Conservation (phyloP, 1,284 basidiomycete species). For the Cutaneotrichosporon sp. region DNA sequence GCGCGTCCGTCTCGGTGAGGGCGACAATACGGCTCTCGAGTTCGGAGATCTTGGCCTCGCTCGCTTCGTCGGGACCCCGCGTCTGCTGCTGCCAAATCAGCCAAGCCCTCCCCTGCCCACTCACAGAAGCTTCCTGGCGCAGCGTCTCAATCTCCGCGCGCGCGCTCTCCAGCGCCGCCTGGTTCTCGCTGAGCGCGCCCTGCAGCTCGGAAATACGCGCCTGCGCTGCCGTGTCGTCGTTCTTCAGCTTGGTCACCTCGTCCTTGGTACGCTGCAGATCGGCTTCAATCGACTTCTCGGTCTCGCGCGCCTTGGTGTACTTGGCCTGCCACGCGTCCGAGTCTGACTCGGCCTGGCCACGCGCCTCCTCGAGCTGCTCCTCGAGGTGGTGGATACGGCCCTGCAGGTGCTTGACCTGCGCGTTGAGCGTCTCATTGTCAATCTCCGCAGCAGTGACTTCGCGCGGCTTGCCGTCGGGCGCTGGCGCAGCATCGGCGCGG, state of each 20-base stretch:
- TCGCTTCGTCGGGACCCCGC: conserved; percentile 4
- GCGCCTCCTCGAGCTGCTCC: conserved; percentile 76
- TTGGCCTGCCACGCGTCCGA: conserved; percentile 61
- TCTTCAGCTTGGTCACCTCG: conserved; percentile 59
- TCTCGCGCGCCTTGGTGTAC: conserved; percentile 66
- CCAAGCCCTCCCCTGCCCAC: conserved; percentile 33
- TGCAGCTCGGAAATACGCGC: conserved; percentile 72
- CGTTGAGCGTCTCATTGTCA: conserved; percentile 84
- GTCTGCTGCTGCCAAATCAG: not conserved
- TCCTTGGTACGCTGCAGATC: conserved; percentile 61
- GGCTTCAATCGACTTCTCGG: conserved; percentile 64
- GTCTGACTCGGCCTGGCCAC: conserved; percentile 65
- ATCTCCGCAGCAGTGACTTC: conserved; percentile 68
- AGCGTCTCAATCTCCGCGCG: conserved; percentile 82
- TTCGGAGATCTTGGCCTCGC: conserved; percentile 29
- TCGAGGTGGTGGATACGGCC: conserved; percentile 70
- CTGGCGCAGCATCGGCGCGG: conserved; percentile 8
- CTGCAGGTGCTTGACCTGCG: conserved; percentile 80
- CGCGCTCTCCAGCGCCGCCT: conserved; percentile 83
- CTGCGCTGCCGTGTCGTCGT: conserved; percentile 60
- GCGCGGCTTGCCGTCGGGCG: conserved; percentile 27
- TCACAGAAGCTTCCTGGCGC: conserved; percentile 67
- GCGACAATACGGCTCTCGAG: conserved; percentile 18
- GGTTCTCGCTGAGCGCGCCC: conserved; percentile 79
- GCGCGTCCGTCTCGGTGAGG: conserved; percentile 14